Conservation (phyloP, 371 early-diverging fungal genomes). For the Quaeritorhiza haematococci region DNA sequence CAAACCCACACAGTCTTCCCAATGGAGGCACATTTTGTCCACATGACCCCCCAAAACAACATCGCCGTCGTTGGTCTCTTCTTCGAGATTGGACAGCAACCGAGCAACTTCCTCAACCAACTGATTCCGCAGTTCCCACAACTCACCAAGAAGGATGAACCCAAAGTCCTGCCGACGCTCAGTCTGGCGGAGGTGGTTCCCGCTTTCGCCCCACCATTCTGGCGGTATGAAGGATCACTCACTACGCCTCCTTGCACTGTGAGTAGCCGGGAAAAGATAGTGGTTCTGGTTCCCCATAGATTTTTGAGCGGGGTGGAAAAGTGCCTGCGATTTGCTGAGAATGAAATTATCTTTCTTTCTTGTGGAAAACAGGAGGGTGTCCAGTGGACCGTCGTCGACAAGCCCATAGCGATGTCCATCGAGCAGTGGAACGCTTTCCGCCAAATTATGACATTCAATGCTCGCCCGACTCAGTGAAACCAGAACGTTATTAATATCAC, state of each 20-base stretch:
- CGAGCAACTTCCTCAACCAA: constrained; percentile 25
- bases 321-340: too few relatives aligned
- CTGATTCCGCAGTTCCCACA: constrained; percentile 6
- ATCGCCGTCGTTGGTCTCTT: constrained; percentile 37
- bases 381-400: constrained; percentile 33
- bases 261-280: too few relatives aligned
- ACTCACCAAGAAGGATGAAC: constrained; percentile 5
- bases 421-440: constrained; percentile 26
- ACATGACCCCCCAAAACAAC: constrained; percentile 7
- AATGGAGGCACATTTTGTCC: constrained; percentile 44
- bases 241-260: constrained; percentile 50
- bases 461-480: constrained; percentile 32
- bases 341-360: too few relatives aligned
- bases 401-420: constrained; percentile 19
- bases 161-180: constrained; percentile 17
- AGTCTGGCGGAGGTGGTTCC: background rate
- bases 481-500: too few relatives aligned
- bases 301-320: too few relatives aligned
- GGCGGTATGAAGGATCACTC: constrained; percentile 34
- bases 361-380: too few relatives aligned
- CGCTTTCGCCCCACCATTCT: background rate
- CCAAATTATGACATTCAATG: constrained; percentile 26
- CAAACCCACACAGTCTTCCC: background rate
- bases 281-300: too few relatives aligned
- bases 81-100: constrained; percentile 22